Evolutionary conservation across 305 asterid genomes (phyloP).

Genomic region (Fraxinus paxiana): DNA sequence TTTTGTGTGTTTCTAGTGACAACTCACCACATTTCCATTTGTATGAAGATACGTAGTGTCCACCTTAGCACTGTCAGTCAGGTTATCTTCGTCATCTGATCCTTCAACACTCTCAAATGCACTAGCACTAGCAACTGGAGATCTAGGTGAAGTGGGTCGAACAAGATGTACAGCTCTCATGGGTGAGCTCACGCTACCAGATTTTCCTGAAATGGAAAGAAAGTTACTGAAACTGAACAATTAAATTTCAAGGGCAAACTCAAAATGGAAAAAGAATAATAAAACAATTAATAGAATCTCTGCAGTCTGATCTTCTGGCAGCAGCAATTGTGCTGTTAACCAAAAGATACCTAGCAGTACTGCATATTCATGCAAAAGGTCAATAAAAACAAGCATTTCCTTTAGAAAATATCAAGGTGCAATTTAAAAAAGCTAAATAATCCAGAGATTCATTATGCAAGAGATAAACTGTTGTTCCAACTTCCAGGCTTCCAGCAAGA

Average conservation of each 20-base stretch:
- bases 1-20: conserved; percentile 9
- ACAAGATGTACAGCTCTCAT: conserved; percentile 51
- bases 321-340: background rate
- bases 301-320: background rate
- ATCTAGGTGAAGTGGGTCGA: conserved; percentile 83
- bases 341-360: conserved; percentile 13
- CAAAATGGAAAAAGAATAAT: background rate
- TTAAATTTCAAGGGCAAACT: background rate
- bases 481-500: background rate
- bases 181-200: conserved; percentile 34
- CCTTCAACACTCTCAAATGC: conserved; percentile 93
- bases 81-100: conserved; percentile 82
- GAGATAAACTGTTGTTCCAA: background rate
- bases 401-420: background rate
- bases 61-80: conserved; percentile 49
- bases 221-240: conserved; percentile 5
- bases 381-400: background rate
- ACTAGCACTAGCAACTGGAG: conserved; percentile 85
- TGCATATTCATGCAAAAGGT: conserved; percentile 5
- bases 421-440: background rate
- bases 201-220: conserved; percentile 33
- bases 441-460: background rate
- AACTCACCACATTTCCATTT: conserved; percentile 66
- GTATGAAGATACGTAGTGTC: conserved; percentile 60
- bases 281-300: background rate